These are phyloP conservation scores for Stemphylium beticola DNA, from an alignment of 2,329 filamentous ascomycete genomes.

Conservation along the genomic window DNA sequence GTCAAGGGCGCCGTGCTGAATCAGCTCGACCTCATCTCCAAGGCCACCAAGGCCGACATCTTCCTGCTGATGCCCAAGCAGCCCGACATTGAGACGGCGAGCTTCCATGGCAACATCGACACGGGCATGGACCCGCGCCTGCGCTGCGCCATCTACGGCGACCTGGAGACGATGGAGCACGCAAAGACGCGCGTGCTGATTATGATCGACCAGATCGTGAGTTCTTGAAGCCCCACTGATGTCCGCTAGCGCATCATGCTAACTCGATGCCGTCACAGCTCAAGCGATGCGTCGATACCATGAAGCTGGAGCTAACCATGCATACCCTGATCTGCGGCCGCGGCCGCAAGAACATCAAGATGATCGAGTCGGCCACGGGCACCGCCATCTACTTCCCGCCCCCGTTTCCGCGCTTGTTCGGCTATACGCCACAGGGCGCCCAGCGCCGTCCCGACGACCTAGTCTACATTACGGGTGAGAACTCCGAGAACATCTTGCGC, in stretches of 20 bases:
- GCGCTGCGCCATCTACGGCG: conserved; percentile 91
- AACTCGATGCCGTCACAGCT: conserved; percentile 59
- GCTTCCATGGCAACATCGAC: conserved; percentile 74
- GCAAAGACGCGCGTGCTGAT: conserved; percentile 95
- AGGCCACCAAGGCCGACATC: conserved; percentile 92
- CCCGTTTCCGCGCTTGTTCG: conserved; percentile 88
- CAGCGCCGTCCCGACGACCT: conserved; percentile 83
- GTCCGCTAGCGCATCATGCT: conserved; percentile 39
- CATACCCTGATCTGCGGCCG: conserved; percentile 93
- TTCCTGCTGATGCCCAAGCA: conserved; percentile 93
- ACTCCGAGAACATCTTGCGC: conserved; percentile 78
- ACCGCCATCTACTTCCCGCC: conserved; percentile 98
- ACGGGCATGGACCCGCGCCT: conserved; percentile 86
- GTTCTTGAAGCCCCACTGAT: conserved; percentile 41
- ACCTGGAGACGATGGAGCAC: conserved; percentile 93
- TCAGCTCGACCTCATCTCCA: conserved; percentile 84
- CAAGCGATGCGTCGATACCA: conserved; percentile 75
- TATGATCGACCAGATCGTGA: conserved; percentile 93
- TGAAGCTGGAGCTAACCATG: conserved; percentile 82
- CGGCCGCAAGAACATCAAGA: conserved; percentile 95
- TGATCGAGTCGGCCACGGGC: conserved; percentile 93
- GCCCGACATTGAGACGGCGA: conserved; percentile 77
- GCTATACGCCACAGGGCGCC: conserved; percentile 84
- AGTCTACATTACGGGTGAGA: conserved; percentile 94
- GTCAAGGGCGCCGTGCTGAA: conserved; percentile 79